Evolutionary conservation across 148 eudicot genomes (phyloP).

Genomic region (Fagopyrum homotropicum): DNA sequence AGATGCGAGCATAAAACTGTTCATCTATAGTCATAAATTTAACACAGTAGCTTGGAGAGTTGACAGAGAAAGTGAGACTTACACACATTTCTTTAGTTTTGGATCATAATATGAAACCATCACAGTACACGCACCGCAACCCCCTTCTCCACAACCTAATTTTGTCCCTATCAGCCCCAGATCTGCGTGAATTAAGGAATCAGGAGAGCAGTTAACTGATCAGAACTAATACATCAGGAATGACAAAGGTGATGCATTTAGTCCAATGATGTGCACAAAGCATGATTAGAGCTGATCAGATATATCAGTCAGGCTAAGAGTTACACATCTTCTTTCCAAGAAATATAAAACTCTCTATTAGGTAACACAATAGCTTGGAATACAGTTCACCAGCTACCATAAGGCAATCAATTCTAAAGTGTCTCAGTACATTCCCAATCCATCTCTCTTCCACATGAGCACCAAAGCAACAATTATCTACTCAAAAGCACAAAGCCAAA

Average conservation of each 20-base stretch:
- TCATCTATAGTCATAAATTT: not conserved
- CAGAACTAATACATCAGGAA: not conserved
- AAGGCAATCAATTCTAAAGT: not conserved
- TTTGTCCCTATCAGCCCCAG: slow-evolving; percentile 84
- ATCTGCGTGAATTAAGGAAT: slow-evolving; percentile 30
- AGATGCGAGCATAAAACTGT: not conserved
- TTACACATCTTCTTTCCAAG: not conserved
- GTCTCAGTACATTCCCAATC: not conserved
- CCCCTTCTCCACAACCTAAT: slow-evolving; percentile 98
- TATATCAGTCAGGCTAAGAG: not conserved
- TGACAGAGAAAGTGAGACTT: slow-evolving; percentile 30
- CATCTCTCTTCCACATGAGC: not conserved
- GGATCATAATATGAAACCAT: slow-evolving; percentile 78
- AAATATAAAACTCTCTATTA: not conserved
- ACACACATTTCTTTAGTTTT: slow-evolving; percentile 74
- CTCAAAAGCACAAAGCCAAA: not conserved
- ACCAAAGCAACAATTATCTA: not conserved
- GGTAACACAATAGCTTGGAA: not conserved
- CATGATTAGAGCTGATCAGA: not conserved
- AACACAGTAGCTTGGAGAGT: not conserved
- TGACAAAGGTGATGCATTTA: not conserved
- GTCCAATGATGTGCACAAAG: slow-evolving; percentile 1
- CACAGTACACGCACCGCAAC: slow-evolving; percentile 99
- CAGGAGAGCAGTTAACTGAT: not conserved
- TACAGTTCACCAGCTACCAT: not conserved